Evolutionary conservation across 2,329 filamentous ascomycete genomes (phyloP).

Genomic region (Pyrenochaeta sp.): DNA sequence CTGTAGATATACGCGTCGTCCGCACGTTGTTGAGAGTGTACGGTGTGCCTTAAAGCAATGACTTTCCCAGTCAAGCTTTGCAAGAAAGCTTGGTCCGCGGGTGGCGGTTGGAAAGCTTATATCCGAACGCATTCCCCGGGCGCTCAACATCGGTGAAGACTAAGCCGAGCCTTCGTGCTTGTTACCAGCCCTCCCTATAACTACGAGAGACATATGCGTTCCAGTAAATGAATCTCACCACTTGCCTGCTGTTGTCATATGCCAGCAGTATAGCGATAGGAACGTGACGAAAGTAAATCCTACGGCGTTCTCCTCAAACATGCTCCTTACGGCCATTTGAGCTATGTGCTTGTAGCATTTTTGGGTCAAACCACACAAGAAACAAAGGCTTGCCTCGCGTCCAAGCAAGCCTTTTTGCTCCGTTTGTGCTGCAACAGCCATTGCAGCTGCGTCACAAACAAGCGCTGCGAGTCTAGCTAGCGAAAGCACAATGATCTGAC

Average conservation of each 20-base stretch:
- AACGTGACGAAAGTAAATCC: no score
- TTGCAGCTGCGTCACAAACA: no score
- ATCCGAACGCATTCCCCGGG: neutral
- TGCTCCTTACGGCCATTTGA: neutral
- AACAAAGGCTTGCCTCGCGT: neutral
- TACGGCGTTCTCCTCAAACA: neutral
- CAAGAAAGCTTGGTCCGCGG: slow-evolving; percentile 16
- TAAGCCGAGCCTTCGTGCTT: no score
- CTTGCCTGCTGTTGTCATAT: no score
- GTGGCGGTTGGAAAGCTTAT: slow-evolving; percentile 1
- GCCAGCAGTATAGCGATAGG: no score
- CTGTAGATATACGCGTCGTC: neutral
- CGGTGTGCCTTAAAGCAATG: slow-evolving; percentile 5
- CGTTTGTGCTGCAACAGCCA: no score
- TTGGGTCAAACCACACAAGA: neutral
- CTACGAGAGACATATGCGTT: no score
- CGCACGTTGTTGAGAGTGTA: neutral
- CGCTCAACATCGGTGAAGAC: no score
- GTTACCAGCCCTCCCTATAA: no score
- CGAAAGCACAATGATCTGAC: no score
- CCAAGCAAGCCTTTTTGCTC: neutral
- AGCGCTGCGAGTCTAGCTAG: no score
- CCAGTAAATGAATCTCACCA: no score
- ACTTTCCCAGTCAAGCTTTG: slow-evolving; percentile 15
- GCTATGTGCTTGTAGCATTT: neutral